Evolutionary conservation across 2,329 filamentous ascomycete species (phyloP), one percentile per base, ranked within the genome.

Genomic region (Cladobotryum protrusum): DNA sequence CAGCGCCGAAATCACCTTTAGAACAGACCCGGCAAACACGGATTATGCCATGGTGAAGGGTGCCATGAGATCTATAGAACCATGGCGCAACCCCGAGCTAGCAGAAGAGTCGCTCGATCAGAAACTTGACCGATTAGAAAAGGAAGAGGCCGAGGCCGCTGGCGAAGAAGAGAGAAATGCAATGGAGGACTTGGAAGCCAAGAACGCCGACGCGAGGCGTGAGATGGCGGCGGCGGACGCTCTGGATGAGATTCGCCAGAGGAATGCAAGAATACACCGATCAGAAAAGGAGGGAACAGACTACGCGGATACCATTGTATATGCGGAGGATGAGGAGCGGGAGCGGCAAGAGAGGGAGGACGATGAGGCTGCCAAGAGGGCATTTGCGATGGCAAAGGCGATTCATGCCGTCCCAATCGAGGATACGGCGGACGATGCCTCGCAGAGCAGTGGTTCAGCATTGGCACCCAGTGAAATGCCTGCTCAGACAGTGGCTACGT

Each of bases 221-320:
- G 93, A 99, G 69, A 99, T 99, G 91, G 89, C 87, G 15, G 89
- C 96, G 41, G 93, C 93, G 2, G 93, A 99, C 72, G 92, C 91
- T 7, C 72, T 99, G 49, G 93, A 99, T 67, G 91, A 96, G 71
- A 96, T 99, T 50, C 78, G 92, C 49, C 92, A 88, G 47, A 75
- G 92, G 56, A 99, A 99, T 70, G 93, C 93, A 7, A 77, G 90
- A 55, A 83, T 93, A 45, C 89, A 95, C 67, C 78, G 87, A 56
- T 86, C 85, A 8, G 81, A 82, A 49, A 81, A 82, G 61, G 83
- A 89, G 53, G 82, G 81, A 3, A 73, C 81, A 3, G 81, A 85
- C 50, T 79, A 81, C 17, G 70, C 74, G 11, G 77, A 81, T 5
- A 73, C 76, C 3, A 73, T 82, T 1, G 72, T 77, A 48, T 64